Conservation (phyloP, 768 basidiomycete species). For the Megacollybia marginata region DNA sequence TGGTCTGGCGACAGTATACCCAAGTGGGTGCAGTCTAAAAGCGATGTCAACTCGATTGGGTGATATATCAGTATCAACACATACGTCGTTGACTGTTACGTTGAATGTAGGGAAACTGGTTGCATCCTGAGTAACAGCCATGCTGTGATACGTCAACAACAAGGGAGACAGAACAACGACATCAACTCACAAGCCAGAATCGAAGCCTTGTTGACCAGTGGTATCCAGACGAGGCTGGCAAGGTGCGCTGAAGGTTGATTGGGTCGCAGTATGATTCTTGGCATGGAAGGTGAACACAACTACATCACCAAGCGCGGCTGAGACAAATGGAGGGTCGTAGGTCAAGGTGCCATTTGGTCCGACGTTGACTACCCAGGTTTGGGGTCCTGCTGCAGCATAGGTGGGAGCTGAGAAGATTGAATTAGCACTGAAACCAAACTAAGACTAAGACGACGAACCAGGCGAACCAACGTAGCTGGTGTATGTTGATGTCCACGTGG, state of each 20-base stretch:
- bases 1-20: slow-evolving; percentile 48
- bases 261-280: slow-evolving; percentile 42
- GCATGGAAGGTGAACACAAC: slow-evolving; percentile 36
- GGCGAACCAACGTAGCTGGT: slow-evolving; percentile 29
- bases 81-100: slow-evolving; percentile 37
- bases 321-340: slow-evolving; percentile 31
- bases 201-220: slow-evolving; percentile 13
- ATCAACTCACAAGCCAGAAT: slow-evolving; percentile 35
- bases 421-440: slow-evolving; percentile 5
- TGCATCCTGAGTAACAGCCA: slow-evolving; percentile 32
- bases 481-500: slow-evolving; percentile 31
- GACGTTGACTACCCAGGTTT: slow-evolving; percentile 30
- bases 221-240: slow-evolving; percentile 1
- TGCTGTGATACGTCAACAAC: slow-evolving; percentile 18
- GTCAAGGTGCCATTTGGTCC: slow-evolving; percentile 27
- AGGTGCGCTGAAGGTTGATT: slow-evolving; percentile 24
- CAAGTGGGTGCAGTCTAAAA: slow-evolving; percentile 41
- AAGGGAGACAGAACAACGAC: neutral
- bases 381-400: slow-evolving; percentile 13
- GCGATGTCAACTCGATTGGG: neutral
- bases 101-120: slow-evolving; percentile 37
- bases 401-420: slow-evolving; percentile 14
- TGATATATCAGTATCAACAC: slow-evolving; percentile 4
- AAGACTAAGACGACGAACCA: slow-evolving; percentile 13
- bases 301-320: slow-evolving; percentile 34